These are phyloP conservation scores for Talaromyces borbonicus DNA, from an alignment of 495 filamentous ascomycete species.

Conservation along the genomic window DNA sequence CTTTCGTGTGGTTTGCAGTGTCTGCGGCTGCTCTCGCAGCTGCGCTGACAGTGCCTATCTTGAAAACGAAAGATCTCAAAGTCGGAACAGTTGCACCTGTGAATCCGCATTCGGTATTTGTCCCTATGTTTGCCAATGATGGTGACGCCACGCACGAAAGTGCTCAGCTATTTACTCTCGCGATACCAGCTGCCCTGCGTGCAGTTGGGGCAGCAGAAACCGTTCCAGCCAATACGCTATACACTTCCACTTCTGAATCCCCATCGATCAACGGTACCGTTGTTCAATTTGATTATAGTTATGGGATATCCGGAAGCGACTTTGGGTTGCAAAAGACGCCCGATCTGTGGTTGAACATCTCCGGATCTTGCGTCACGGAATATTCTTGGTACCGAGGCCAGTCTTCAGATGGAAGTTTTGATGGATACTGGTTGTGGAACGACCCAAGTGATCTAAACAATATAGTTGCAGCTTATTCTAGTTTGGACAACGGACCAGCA, in stretches of 20 bases:
- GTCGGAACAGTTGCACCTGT: constrained; percentile 18
- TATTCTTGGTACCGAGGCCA: constrained; percentile 14
- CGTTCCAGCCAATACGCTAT: constrained; percentile 53
- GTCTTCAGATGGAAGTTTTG: background rate
- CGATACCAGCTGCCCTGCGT: constrained; percentile 19
- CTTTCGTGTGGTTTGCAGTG: constrained; percentile 7
- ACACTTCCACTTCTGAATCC: constrained; percentile 44
- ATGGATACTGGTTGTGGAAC: background rate
- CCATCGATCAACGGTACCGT: constrained; percentile 10
- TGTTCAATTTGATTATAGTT: constrained; percentile 19
- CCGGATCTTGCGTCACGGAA: constrained; percentile 25
- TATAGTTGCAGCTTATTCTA: background rate
- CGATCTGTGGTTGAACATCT: constrained; percentile 18
- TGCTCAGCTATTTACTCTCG: constrained; percentile 12
- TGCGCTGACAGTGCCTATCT: constrained; percentile 12
- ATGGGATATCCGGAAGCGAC: constrained; percentile 21
- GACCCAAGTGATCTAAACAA: background rate
- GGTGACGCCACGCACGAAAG: background rate
- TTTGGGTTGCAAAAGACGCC: constrained; percentile 24
- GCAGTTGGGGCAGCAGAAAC: constrained; percentile 64
- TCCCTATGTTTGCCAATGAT: constrained; percentile 8
- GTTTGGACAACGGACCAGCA: background rate
- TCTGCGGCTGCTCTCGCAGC: constrained; percentile 9
- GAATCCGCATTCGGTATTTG: constrained; percentile 15
- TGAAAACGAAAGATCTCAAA: constrained; percentile 16